phyloP scores from a whole-genome alignment of 2,329 filamentous ascomycete species.

The Aquanectria penicillioides region DNA sequence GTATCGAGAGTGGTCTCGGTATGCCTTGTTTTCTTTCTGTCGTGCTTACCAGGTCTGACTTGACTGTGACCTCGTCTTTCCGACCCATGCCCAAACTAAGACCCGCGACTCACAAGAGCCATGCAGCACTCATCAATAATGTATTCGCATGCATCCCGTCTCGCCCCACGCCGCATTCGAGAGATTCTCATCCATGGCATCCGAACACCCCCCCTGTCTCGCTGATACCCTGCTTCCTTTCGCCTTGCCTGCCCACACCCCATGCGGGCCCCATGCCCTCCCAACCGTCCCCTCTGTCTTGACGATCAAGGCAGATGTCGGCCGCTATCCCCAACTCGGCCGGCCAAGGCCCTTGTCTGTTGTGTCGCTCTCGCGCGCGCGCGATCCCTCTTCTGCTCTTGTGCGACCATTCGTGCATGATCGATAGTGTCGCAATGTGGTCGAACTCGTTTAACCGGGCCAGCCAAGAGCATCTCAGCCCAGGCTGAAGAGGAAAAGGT shows the following conservation, averaged over 20 bases:
- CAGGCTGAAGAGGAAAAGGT: constrained; percentile 17
- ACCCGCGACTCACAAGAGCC: constrained; percentile 2
- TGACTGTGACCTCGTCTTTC: no score
- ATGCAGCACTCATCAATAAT: constrained; percentile 2
- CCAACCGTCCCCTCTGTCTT: constrained; percentile 35
- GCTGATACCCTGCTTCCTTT: neutral
- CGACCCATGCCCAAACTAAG: neutral
- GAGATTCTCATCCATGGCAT: constrained; percentile 8
- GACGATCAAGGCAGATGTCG: constrained; percentile 37
- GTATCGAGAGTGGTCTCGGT: constrained; percentile 5
- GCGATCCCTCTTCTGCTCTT: constrained; percentile 25
- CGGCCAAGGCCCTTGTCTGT: constrained; percentile 25
- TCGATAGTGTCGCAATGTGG: constrained; percentile 27
- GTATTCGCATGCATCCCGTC: constrained; percentile 4
- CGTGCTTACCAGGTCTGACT: no score
- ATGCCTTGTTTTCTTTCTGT: no score
- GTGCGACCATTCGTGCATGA: constrained; percentile 33
- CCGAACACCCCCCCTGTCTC: constrained; percentile 1
- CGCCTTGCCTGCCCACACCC: constrained; percentile 8
- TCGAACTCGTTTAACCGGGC: constrained; percentile 20
- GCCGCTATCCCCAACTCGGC: constrained; percentile 37
- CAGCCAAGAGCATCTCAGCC: constrained; percentile 22
- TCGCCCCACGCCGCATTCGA: no score
- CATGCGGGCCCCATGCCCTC: constrained; percentile 19
- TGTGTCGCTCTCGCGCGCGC: neutral